Conservation (phyloP, 306 rosid species). For the Erythrophleum fordii region DNA sequence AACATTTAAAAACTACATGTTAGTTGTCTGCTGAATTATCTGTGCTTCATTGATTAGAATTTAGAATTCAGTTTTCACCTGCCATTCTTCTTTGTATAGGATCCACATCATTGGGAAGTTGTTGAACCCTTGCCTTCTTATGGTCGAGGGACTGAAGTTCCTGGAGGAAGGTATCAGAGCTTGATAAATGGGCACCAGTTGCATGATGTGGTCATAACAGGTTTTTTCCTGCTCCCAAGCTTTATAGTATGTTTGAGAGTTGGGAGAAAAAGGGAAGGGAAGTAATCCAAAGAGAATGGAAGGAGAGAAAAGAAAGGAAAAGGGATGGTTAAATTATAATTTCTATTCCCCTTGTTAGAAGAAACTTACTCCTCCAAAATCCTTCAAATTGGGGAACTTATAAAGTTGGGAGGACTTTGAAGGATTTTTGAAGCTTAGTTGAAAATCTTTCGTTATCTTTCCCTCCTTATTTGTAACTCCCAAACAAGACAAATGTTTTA, state of each 20-base stretch:
- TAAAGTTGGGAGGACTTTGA: background rate
- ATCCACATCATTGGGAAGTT: slow-evolving; percentile 79
- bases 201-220: slow-evolving; percentile 90
- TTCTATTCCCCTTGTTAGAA: background rate
- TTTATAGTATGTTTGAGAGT: background rate
- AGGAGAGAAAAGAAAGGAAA: background rate
- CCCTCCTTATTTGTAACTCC: too few relatives aligned
- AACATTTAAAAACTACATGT: background rate
- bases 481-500: too few relatives aligned
- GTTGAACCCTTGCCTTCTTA: slow-evolving; percentile 91
- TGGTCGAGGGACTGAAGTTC: slow-evolving; percentile 89
- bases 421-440: background rate
- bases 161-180: slow-evolving; percentile 83
- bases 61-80: slow-evolving; percentile 12
- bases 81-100: slow-evolving; percentile 48
- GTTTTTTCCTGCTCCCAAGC: slow-evolving; percentile 43
- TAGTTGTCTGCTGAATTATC: background rate
- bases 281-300: background rate
- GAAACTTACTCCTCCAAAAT: background rate
- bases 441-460: background rate
- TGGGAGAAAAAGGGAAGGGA: background rate
- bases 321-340: background rate
- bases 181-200: slow-evolving; percentile 85
- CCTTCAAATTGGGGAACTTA: background rate
- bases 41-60: background rate